Evolutionary conservation across 2,329 filamentous ascomycete species (phyloP), one percentile per base, ranked within the genome.

Genomic region (Penicillium janthinellum): DNA sequence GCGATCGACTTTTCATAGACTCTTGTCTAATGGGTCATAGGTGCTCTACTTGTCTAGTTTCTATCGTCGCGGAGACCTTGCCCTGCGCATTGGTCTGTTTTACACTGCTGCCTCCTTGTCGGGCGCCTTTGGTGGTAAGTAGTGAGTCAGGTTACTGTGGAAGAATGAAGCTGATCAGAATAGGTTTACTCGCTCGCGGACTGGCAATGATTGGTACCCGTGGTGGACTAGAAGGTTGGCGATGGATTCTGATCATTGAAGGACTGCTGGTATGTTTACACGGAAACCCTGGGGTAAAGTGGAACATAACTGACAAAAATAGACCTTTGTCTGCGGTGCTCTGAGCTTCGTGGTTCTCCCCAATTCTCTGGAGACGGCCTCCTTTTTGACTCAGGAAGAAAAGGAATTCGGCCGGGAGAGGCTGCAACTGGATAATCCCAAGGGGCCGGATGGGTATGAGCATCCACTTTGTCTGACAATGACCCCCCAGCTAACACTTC

Each of bases 41-140:
- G 82, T 89, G 1, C 75, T 90, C 1, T 90, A 90, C 67, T 79
- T 90, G 12, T 88, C 86, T 0, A 79, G 81, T 6, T 82, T 90
- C 63, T 87, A 89, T 66, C 83, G 80, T 17, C 78, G 86, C 20
- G 78, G 81, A 1, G 86, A 89, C 63, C 77, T 89, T 62, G 85
- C 86, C 0, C 72, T 88, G 39, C 79, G 88, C 4, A 87, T 90
- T 52, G 88, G 86, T 34, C 76, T 90, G 5, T 89, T 90, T 67
- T 90, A 89, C 70, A 88, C 86, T 0, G 86, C 86, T 1, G 86
- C 87, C 0, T 88, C 86, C 1, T 73, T 90, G 5, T 87, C 85
- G 0, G 86, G 86, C 2, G 86, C 86, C 1, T 89, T 88, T 68
- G 86, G 86, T 31, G 86, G 83, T 75, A 67, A 45, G 60, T 41